Conservation (phyloP, 306 rosid species). For the Luffa acutangula region DNA sequence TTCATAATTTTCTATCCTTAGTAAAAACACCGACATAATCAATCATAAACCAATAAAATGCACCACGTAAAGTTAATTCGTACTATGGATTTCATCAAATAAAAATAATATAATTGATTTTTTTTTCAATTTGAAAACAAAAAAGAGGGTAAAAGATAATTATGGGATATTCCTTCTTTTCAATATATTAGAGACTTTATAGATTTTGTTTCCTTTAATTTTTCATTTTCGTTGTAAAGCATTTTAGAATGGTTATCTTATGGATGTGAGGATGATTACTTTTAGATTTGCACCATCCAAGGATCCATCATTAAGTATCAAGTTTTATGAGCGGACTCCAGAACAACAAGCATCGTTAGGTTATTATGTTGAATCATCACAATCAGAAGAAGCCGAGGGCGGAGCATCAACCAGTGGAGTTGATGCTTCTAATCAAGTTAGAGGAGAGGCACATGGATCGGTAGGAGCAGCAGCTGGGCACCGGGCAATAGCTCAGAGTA, state of each 20-base stretch:
- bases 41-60: background rate
- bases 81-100: background rate
- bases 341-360: constrained; percentile 85
- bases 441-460: constrained; percentile 65
- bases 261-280: constrained; percentile 3
- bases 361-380: constrained; percentile 46
- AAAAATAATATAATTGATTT: background rate
- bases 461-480: constrained; percentile 85
- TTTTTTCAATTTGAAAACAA: background rate
- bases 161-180: background rate
- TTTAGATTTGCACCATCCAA: constrained; percentile 73
- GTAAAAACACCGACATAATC: background rate
- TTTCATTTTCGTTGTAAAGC: background rate
- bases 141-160: background rate
- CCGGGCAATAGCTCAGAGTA: constrained; percentile 89
- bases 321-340: constrained; percentile 76
- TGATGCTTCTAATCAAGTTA: constrained; percentile 29
- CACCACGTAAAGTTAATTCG: background rate
- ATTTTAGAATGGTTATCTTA: background rate
- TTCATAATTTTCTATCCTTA: background rate
- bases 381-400: constrained; percentile 23
- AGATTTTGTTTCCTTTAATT: background rate
- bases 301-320: constrained; percentile 67
- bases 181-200: background rate
- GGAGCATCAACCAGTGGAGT: constrained; percentile 25